Conservation (phyloP, 2,329 filamentous ascomycete species). For the Aureobasidium sp. region DNA sequence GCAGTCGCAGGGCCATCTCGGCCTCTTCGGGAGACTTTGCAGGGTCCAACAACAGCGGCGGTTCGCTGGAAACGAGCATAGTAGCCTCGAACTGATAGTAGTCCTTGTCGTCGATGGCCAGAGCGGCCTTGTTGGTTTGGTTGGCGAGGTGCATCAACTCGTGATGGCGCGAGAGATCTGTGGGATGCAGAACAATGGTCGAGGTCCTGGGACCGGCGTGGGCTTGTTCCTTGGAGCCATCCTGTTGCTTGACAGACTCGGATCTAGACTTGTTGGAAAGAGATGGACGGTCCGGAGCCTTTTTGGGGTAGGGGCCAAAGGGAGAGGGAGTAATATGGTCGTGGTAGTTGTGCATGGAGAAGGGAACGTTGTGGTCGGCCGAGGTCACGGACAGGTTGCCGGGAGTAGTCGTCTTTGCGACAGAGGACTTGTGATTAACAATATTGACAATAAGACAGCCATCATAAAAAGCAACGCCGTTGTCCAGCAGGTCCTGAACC, state of each 20-base stretch:
- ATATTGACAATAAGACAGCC: conserved; percentile 88
- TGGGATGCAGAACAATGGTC: conserved; percentile 80
- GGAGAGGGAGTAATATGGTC: conserved; percentile 83
- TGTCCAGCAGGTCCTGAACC: conserved; percentile 63
- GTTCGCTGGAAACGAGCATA: conserved; percentile 62
- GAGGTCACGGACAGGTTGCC: conserved; percentile 40
- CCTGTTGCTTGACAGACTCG: conserved; percentile 37
- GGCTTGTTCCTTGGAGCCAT: conserved; percentile 16
- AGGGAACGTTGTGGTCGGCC: conserved; percentile 53
- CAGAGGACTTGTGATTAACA: conserved; percentile 71
- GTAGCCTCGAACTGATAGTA: conserved; percentile 67
- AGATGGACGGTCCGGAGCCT: conserved; percentile 18
- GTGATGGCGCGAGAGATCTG: conserved; percentile 61
- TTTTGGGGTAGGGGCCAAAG: conserved; percentile 59
- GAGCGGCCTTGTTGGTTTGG: conserved; percentile 50
- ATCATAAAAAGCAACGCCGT: conserved; percentile 78
- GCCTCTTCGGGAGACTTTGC: conserved; percentile 60
- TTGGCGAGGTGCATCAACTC: conserved; percentile 70
- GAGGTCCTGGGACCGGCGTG: conserved; percentile 49
- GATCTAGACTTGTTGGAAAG: conserved; percentile 38
- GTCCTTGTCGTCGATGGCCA: conserved; percentile 58
- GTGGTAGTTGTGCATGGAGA: conserved; percentile 89
- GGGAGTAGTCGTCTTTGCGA: conserved; percentile 43
- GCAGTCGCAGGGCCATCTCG: conserved; percentile 59
- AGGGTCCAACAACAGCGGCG: conserved; percentile 69